These are phyloP conservation scores for Teratosphaeria nubilosa DNA, from an alignment of 2,329 filamentous ascomycete genomes.

Conservation along the genomic window DNA sequence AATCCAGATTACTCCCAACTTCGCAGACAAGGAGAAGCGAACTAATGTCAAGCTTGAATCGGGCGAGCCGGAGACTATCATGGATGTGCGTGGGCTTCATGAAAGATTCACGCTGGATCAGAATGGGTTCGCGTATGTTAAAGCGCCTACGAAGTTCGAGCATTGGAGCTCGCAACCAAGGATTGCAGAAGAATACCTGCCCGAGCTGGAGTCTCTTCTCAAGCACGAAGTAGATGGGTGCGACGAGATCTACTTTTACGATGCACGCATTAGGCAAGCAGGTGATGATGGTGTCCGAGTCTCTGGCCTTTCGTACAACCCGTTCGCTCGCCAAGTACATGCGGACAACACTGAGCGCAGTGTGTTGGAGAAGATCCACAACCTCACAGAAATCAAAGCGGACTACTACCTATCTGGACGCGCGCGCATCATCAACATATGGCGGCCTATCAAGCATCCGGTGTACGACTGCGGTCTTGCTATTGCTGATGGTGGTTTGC, in stretches of 20 bases:
- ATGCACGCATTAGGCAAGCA: slow-evolving; percentile 14
- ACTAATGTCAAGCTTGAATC: slow-evolving; percentile 14
- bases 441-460: slow-evolving; percentile 14
- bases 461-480: slow-evolving; percentile 19
- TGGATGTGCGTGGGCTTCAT: slow-evolving; percentile 10
- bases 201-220: slow-evolving; percentile 13
- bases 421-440: slow-evolving; percentile 15
- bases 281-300: slow-evolving; percentile 14
- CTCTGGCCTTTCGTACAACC: slow-evolving; percentile 17
- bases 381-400: slow-evolving; percentile 18
- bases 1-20: slow-evolving; percentile 19
- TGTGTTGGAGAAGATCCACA: slow-evolving; percentile 16
- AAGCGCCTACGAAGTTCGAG: slow-evolving; percentile 9
- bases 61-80: slow-evolving; percentile 11
- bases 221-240: slow-evolving; percentile 14
- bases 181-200: slow-evolving; percentile 9
- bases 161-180: slow-evolving; percentile 11
- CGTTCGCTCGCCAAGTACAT: slow-evolving; percentile 21
- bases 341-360: slow-evolving; percentile 20
- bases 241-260: slow-evolving; percentile 19
- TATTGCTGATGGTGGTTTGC: slow-evolving; percentile 16
- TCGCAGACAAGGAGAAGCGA: slow-evolving; percentile 13
- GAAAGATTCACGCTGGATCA: slow-evolving; percentile 12
- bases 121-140: slow-evolving; percentile 16
- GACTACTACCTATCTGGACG: slow-evolving; percentile 14